Base-by-base conservation (phyloP, 1,139 yeast species). In the Hansenula sp. region DNA sequence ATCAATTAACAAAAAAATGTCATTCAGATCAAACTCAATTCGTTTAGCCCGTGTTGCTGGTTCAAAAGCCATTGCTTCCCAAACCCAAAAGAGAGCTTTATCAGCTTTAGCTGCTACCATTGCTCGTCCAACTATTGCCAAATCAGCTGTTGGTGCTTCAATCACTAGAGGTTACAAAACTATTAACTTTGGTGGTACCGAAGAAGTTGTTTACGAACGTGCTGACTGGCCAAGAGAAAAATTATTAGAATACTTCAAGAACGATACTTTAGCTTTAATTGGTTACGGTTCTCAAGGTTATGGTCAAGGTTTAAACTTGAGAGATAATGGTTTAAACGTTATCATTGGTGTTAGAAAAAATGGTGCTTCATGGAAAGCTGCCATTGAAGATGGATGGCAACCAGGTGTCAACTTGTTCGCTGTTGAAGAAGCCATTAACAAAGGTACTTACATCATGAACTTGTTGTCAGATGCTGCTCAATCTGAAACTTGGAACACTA, bases 241-340 rank as follows among this genome's bases (percentile, higher is more conserved):
- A 78, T 79, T 93, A 65, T 79, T 84, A 58, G 94, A 90, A 65
- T 93, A 90, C 81, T 93, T 93, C 89, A 91, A 93, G 81, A 77
- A 91, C 73, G 99, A 93, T 71, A 93, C 99, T 53, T 77, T 93
- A 66, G 98, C 99, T 59, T 76, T 93, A 67, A 91, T 93, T 61
- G 99, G 99, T 74, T 93, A 93, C 82, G 99, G 99, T 67, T 93
- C 99, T 60, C 99, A 93, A 79, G 99, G 99, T 76, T 93, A 93
- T 79, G 99, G 99, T 68, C 99, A 93, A 79, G 98, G 97, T 74
- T 84, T 93, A 64, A 93, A 93, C 90, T 76, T 93, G 78, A 88
- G 99, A 78, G 99, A 93, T 80, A 91, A 93, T 66, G 99, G 99
- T 71, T 73, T 93, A 66, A 93, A 93, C 71, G 99, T 93, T 62